These are phyloP conservation scores for Parachaetomium inaequale DNA, from an alignment of 495 filamentous ascomycete genomes.

Conservation along the genomic window DNA sequence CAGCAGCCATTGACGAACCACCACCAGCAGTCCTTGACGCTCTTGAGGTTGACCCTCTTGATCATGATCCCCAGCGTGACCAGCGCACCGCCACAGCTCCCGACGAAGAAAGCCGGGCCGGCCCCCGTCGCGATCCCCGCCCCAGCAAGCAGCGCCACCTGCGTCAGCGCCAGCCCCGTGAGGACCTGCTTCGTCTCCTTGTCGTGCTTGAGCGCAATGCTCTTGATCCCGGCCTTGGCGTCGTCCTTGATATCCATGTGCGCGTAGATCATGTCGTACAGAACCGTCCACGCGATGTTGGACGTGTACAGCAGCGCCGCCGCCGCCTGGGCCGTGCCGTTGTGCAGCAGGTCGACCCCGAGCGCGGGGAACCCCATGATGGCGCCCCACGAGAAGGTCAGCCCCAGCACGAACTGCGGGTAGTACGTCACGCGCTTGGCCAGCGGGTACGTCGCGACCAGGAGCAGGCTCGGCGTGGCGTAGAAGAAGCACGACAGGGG, in stretches of 20 bases:
- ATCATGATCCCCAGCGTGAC: conserved; percentile 82
- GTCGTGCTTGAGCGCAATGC: conserved; percentile 86
- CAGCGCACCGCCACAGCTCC: conserved; percentile 79
- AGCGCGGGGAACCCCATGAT: conserved; percentile 95
- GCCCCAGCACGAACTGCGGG: conserved; percentile 84
- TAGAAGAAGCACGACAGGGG: conserved; percentile 81
- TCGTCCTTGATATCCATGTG: conserved; percentile 98
- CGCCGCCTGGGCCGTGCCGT: conserved; percentile 60
- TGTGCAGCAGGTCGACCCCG: conserved; percentile 71
- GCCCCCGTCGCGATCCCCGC: conserved; percentile 71
- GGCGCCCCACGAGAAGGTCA: conserved; percentile 96
- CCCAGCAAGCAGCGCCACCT: conserved; percentile 73
- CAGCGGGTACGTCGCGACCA: conserved; percentile 83
- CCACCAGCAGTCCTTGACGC: conserved; percentile 87
- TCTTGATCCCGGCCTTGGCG: conserved; percentile 88
- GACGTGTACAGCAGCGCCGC: conserved; percentile 76
- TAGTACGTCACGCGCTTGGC: conserved; percentile 94
- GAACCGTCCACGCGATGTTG: conserved; percentile 87
- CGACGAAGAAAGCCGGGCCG: conserved; percentile 79
- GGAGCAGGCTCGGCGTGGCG: conserved; percentile 74
- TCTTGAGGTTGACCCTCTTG: conserved; percentile 77
- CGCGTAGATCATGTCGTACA: conserved; percentile 99
- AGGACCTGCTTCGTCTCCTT: conserved; percentile 83
- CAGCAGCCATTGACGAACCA: conserved; percentile 76
- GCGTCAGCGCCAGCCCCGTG: conserved; percentile 66